Evolutionary conservation across 345 rosid genomes (phyloP), one percentile per base, ranked within the genome.

Genomic region (Abelmoschus esculentus): DNA sequence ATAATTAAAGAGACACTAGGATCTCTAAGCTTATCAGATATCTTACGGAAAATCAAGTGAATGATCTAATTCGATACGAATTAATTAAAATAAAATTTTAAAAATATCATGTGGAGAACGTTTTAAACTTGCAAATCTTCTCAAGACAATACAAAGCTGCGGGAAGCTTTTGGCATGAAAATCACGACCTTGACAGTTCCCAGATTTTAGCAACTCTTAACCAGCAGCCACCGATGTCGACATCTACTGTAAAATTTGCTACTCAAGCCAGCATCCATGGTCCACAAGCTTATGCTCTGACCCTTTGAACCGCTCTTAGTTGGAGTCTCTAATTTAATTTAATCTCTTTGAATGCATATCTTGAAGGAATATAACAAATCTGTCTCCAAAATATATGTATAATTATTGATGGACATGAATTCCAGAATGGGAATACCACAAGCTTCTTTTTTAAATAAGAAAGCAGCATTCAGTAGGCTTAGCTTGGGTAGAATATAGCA

Each of bases 281-380:
- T 40, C 67, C 67, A 63, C 67, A 63, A 63, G 7, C 42, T 63
- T 63, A 63, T 63, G 67, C 67, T 46, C 67, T 63, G 10, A 40
- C 67, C 67, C 42, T 63, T 19, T 63, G 31, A 63, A 11, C 67
- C 67, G 19, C 67, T 63, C 67, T 40, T 40, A 63, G 52, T 19
- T 63, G 32, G 50, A 36, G 52, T 19, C 9, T 31, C 31, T 11
- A 40, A 63, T 63, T 65, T 44, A 65, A 26, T 46, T 18, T 46
- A 22, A 22, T 64, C 47, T 44, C 67, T 63, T 42, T 42, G 31
- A 42, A 42, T 42, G 26, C 44, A 63, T 40, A 46, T 62, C 67
- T 18, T 62, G 5, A 40, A 62, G 31, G 67, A 62, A 62, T 62
- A 38, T 62, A 62, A 61, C 3, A 61, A 38, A 38, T 7, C 42